Evolutionary conservation across 148 eudicot genomes (phyloP).

Genomic region (Chenopodium quinoa): DNA sequence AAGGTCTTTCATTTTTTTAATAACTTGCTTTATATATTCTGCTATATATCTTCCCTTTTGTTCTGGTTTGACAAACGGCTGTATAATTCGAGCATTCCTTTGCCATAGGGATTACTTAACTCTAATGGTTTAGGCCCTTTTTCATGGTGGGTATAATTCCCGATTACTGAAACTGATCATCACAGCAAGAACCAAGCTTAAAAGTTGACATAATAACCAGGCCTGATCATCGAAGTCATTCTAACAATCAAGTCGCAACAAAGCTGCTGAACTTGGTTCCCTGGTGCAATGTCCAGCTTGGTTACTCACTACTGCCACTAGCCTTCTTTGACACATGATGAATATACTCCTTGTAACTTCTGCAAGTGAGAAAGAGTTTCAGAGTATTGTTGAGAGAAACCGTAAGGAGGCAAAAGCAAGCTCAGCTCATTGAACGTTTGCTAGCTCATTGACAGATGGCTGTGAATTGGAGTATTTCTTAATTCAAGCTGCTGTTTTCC

Average conservation of each 20-base stretch:
- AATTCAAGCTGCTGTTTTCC: too few relatives aligned
- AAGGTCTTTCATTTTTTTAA: neutral
- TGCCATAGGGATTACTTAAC: conserved; percentile 57
- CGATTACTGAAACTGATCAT: neutral
- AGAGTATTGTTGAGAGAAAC: too few relatives aligned
- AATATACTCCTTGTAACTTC: neutral
- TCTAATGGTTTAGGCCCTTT: conserved; percentile 68
- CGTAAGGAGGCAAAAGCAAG: too few relatives aligned
- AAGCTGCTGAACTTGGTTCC: neutral
- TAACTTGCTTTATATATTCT: neutral
- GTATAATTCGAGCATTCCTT: neutral
- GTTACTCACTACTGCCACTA: neutral
- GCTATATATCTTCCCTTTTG: neutral
- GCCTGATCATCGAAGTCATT: neutral
- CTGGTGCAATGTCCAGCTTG: neutral
- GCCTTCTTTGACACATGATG: neutral
- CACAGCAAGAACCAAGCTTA: neutral
- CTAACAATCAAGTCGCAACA: neutral
- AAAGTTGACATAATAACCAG: too few relatives aligned
- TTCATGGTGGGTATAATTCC: conserved; percentile 62
- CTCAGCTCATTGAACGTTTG: too few relatives aligned
- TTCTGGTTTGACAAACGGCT: neutral
- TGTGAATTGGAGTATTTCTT: too few relatives aligned
- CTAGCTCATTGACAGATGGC: too few relatives aligned
- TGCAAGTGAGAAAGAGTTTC: too few relatives aligned